Evolutionary conservation across 345 rosid species (phyloP).

Genomic region (Hibiscus syriacus): DNA sequence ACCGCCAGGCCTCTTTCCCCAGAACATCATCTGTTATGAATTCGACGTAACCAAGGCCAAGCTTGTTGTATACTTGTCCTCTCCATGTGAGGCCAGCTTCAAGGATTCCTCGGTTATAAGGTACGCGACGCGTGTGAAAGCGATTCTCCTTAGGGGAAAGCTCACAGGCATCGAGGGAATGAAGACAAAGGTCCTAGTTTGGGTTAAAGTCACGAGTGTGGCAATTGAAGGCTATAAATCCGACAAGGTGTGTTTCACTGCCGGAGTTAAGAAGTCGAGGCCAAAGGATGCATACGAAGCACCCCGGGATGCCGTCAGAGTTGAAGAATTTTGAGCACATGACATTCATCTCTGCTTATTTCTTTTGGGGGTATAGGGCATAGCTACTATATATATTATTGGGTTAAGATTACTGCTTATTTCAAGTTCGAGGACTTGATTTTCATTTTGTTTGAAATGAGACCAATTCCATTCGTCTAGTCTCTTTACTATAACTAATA

Average conservation of each 20-base stretch:
- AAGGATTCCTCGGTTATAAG: constrained; percentile 78
- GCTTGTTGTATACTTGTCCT: constrained; percentile 65
- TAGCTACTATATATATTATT: neutral
- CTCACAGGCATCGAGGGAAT: constrained; percentile 78
- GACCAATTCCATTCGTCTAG: neutral
- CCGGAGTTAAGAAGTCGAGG: constrained; percentile 87
- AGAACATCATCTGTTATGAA: constrained; percentile 76
- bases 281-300: constrained; percentile 54
- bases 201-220: constrained; percentile 84
- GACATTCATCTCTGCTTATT: neutral
- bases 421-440: neutral
- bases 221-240: constrained; percentile 67
- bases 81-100: constrained; percentile 74
- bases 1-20: constrained; percentile 90
- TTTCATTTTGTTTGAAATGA: neutral
- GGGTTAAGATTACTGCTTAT: neutral
- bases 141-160: constrained; percentile 64
- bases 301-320: constrained; percentile 55
- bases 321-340: constrained; percentile 57
- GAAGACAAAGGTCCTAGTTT: constrained; percentile 91
- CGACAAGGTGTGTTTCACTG: constrained; percentile 92
- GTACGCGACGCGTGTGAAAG: constrained; percentile 80
- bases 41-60: constrained; percentile 83
- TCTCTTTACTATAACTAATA: too few relatives aligned
- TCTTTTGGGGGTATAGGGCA: neutral